These are phyloP conservation scores for Elaeis guineensis DNA, from an alignment of 176 grass and related monocot genomes.

Conservation along the genomic window DNA sequence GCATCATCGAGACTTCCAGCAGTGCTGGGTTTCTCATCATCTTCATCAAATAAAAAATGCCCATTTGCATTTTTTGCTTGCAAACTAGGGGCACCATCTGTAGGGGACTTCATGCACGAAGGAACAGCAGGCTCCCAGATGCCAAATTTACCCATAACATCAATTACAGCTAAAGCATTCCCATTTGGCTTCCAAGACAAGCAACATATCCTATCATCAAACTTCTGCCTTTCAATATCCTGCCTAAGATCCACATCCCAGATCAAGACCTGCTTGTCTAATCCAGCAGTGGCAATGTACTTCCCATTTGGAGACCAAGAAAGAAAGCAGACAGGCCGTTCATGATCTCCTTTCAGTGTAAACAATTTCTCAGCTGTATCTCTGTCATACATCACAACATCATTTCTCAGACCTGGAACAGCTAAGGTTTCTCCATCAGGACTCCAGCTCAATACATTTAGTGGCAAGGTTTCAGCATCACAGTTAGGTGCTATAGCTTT, in stretches of 20 bases:
- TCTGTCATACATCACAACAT: constrained; percentile 91
- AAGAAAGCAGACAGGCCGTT: constrained; percentile 57
- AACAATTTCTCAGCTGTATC: constrained; percentile 75
- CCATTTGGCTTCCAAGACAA: constrained; percentile 77
- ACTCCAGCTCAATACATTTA: constrained; percentile 62
- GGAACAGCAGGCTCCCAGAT: constrained; percentile 77
- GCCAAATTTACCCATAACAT: constrained; percentile 68
- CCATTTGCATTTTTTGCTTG: constrained; percentile 15
- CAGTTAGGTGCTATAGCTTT: constrained; percentile 53
- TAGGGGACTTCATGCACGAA: constrained; percentile 66
- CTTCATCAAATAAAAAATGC: constrained; percentile 64
- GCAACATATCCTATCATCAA: constrained; percentile 64
- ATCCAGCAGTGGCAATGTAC: constrained; percentile 62
- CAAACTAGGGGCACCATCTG: constrained; percentile 43
- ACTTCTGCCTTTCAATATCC: constrained; percentile 89
- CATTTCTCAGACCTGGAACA: constrained; percentile 78
- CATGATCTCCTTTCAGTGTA: constrained; percentile 79
- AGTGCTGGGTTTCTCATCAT: constrained; percentile 43
- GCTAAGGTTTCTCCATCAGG: constrained; percentile 76
- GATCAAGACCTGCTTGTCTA: constrained; percentile 81
- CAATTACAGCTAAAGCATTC: constrained; percentile 73
- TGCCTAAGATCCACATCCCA: constrained; percentile 95
- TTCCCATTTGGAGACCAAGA: constrained; percentile 91
- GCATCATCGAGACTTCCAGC: constrained; percentile 69
- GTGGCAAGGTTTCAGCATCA: constrained; percentile 37